These are phyloP conservation scores for Arthrobotrys sphaeroides DNA, from an alignment of 2,329 filamentous ascomycete genomes.

Conservation along the genomic window DNA sequence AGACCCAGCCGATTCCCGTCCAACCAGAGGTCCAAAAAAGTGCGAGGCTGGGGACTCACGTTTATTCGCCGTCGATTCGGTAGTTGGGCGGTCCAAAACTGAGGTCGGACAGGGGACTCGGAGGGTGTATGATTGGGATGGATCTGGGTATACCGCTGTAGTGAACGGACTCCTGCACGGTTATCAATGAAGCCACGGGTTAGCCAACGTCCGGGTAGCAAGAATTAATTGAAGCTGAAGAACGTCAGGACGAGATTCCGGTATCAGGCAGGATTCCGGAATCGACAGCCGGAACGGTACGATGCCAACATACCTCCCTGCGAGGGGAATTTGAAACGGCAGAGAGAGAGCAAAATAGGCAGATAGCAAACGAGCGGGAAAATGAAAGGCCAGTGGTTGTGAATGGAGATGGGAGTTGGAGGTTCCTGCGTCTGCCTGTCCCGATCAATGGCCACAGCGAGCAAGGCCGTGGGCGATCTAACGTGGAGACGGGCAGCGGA, in stretches of 20 bases:
- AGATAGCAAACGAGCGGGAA: constrained; percentile 10
- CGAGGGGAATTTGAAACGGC: constrained; percentile 20
- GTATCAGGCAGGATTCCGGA: constrained; percentile 3
- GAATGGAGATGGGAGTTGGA: not conserved
- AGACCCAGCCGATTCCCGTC: not conserved
- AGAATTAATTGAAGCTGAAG: not conserved
- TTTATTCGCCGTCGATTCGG: constrained; percentile 51
- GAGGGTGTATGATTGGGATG: constrained; percentile 10
- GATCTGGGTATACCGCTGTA: constrained; percentile 37
- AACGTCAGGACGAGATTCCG: not conserved
- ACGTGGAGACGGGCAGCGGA: constrained; percentile 12
- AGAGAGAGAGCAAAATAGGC: constrained; percentile 2
- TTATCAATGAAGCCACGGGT: constrained; percentile 36
- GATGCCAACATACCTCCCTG: constrained; percentile 31
- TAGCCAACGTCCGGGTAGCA: constrained; percentile 47
- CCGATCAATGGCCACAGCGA: not conserved
- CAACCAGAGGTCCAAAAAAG: not conserved
- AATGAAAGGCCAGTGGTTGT: constrained; percentile 7
- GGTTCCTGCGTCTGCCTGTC: not conserved
- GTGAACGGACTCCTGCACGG: constrained; percentile 41
- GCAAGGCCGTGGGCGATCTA: constrained; percentile 30
- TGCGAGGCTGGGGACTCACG: constrained; percentile 28
- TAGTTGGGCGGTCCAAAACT: constrained; percentile 53
- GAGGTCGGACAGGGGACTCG: constrained; percentile 32
- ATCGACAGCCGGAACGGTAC: not conserved